A percentile compares a stretch with the other conserved stretches of the same genome.
Evolutionary conservation across 73 alveolate genomes (phyloP).

Genomic region (Paramecium bursaria): DNA sequence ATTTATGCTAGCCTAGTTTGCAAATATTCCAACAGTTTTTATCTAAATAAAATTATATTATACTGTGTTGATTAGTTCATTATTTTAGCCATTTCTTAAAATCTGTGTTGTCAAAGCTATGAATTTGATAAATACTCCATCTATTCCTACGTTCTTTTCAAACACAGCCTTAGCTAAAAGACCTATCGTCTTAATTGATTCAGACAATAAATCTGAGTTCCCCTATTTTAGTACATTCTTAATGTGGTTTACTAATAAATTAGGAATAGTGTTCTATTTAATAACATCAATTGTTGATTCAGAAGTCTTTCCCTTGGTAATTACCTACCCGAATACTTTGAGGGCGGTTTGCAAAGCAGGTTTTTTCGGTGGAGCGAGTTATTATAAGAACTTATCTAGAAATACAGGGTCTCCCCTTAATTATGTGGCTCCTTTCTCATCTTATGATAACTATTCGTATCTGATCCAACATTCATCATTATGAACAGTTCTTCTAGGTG

Average conservation of each 20-base stretch:
- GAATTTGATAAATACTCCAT: constrained; percentile 48
- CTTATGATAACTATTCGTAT: constrained; percentile 85
- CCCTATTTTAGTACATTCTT: constrained; percentile 74
- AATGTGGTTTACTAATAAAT: constrained; percentile 68
- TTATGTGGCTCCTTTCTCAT: constrained; percentile 93
- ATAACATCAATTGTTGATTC: constrained; percentile 92
- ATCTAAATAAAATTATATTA: constrained; percentile 20
- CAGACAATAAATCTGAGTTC: constrained; percentile 82
- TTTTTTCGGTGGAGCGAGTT: constrained; percentile 84
- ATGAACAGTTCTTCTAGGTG: constrained; percentile 74
- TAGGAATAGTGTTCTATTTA: constrained; percentile 83
- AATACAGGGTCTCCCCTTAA: constrained; percentile 92
- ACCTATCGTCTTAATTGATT: constrained; percentile 90
- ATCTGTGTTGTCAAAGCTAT: constrained; percentile 1
- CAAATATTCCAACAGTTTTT: constrained; percentile 93
- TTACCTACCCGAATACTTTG: constrained; percentile 83
- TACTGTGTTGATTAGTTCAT: constrained; percentile 50
- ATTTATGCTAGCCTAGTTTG: constrained; percentile 87
- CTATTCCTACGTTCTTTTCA: constrained; percentile 85
- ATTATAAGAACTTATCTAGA: constrained; percentile 82
- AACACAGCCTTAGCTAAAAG: constrained; percentile 85
- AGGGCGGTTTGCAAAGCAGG: constrained; percentile 74
- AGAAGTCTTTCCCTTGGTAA: constrained; percentile 90
- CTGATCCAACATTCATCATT: constrained; percentile 89
- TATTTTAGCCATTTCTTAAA: constrained; percentile 6